Evolutionary conservation across 805 yeast species (phyloP).

Genomic region (Isabelozyma rhagii): DNA sequence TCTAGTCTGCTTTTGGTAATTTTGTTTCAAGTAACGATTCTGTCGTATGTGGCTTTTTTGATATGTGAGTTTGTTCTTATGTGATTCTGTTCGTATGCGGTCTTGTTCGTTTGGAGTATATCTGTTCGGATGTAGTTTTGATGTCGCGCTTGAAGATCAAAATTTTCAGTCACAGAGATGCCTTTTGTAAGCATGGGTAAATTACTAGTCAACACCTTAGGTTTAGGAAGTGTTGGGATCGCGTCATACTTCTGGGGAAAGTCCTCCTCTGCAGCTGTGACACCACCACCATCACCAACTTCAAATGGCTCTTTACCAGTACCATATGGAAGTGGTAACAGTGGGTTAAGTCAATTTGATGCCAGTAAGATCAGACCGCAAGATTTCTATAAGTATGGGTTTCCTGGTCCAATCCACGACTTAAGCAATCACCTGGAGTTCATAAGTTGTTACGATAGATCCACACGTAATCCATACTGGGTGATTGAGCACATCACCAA

Average conservation of each 20-base stretch:
- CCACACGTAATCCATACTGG: conserved; percentile 82
- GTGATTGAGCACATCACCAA: conserved; percentile 87
- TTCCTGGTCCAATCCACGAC: conserved; percentile 94
- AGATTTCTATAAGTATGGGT: conserved; percentile 86
- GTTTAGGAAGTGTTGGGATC: conserved; percentile 35
- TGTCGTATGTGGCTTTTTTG: no score
- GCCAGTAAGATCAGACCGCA: conserved; percentile 59
- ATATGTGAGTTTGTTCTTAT: no score
- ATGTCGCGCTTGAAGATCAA: neutral
- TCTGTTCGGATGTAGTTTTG: no score
- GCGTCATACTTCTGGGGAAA: conserved; percentile 40
- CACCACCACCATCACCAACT: conserved; percentile 10
- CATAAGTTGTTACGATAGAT: conserved; percentile 81
- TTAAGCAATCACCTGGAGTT: conserved; percentile 70
- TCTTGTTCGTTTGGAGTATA: no score
- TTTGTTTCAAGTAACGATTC: no score
- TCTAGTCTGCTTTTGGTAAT: no score
- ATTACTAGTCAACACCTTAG: conserved; percentile 25
- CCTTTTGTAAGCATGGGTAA: conserved; percentile 20
- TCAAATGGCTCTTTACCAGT: conserved; percentile 5
- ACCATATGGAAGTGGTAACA: neutral
- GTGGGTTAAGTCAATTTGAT: conserved; percentile 10
- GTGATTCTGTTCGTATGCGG: no score
- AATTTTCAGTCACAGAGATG: neutral
- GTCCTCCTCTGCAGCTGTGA: conserved; percentile 12